Percentiles rank a stretch among this genome's conserved stretches.
Conservation (phyloP, 2,329 filamentous ascomycete genomes). For the Fusarium praegraminearum region DNA sequence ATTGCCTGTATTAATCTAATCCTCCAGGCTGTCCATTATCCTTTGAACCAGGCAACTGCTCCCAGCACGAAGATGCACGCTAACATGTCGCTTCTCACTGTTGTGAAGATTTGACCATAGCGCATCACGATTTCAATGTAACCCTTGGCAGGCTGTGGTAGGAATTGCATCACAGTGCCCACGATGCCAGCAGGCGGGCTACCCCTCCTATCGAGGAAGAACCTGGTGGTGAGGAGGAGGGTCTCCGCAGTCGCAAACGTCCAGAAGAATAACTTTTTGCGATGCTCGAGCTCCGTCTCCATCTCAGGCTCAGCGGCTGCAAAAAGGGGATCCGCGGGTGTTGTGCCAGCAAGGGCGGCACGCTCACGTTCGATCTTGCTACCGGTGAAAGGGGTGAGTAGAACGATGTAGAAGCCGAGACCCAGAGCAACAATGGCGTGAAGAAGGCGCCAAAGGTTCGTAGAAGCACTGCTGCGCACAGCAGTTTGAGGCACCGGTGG, state of each 20-base stretch:
- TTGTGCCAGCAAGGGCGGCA: conserved; percentile 46
- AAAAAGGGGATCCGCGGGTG: conserved; percentile 40
- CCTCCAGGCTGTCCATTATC: conserved; percentile 28
- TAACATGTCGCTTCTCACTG: conserved; percentile 79
- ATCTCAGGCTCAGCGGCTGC: conserved; percentile 43
- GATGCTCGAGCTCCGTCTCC: conserved; percentile 51
- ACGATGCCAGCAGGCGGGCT: conserved; percentile 71
- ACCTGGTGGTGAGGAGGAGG: conserved; percentile 76
- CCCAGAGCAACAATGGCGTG: conserved; percentile 78
- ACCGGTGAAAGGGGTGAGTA: conserved; percentile 76
- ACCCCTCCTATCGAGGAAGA: conserved; percentile 74
- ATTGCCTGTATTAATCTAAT: conserved; percentile 12
- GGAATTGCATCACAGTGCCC: conserved; percentile 71
- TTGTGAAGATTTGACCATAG: conserved; percentile 78
- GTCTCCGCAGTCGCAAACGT: conserved; percentile 84
- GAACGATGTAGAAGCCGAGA: conserved; percentile 77
- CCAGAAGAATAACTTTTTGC: conserved; percentile 72
- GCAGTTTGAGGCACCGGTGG: conserved; percentile 51
- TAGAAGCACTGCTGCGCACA: conserved; percentile 50
- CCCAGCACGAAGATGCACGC: conserved; percentile 82
- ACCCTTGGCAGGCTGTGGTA: conserved; percentile 73
- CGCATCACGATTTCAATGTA: conserved; percentile 71
- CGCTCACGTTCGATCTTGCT: conserved; percentile 70
- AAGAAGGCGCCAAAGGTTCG: conserved; percentile 76
- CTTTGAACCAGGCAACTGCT: conserved; percentile 60